phyloP scores from a whole-genome alignment of 2,329 filamentous ascomycete species.

The Cytospora piceae region DNA sequence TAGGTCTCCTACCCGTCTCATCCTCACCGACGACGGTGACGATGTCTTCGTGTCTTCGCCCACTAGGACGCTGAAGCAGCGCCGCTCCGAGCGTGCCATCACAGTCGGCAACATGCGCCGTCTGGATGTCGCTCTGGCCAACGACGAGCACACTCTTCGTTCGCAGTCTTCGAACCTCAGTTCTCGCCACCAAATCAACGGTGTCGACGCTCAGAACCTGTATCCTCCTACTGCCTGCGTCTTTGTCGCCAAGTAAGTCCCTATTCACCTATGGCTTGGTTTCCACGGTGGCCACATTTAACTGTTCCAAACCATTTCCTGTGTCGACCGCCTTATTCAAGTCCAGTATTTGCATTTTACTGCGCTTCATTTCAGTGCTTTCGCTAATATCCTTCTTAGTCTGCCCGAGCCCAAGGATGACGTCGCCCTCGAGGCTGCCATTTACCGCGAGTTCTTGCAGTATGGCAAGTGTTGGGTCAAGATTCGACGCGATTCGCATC shows the following conservation, averaged over 20 bases:
- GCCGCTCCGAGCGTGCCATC: conserved; percentile 16
- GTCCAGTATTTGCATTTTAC: neutral
- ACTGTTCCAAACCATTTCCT: neutral
- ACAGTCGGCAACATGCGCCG: conserved; percentile 13
- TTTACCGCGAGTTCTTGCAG: conserved; percentile 55
- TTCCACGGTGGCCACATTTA: conserved; percentile 2
- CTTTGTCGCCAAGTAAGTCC: conserved; percentile 68
- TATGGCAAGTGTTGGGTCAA: conserved; percentile 65
- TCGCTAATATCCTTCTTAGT: conserved; percentile 46
- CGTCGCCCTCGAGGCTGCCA: conserved; percentile 53
- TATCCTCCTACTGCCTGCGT: conserved; percentile 62
- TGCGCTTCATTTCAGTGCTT: neutral
- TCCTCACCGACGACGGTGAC: conserved; percentile 8
- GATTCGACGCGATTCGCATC: conserved; percentile 59
- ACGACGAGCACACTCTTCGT: conserved; percentile 21
- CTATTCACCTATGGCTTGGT: neutral
- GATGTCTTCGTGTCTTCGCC: conserved; percentile 25
- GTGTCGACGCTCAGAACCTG: conserved; percentile 54
- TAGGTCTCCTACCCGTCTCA: conserved; percentile 10
- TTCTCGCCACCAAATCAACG: conserved; percentile 32
- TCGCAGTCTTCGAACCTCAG: conserved; percentile 29
- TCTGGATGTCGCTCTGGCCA: conserved; percentile 20
- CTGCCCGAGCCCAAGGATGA: conserved; percentile 56
- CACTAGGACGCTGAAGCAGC: conserved; percentile 14
- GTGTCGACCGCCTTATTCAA: too few relatives aligned